Evolutionary conservation across 2,329 filamentous ascomycete species (phyloP).

Genomic region (Pseudogymnoascus destructans): DNA sequence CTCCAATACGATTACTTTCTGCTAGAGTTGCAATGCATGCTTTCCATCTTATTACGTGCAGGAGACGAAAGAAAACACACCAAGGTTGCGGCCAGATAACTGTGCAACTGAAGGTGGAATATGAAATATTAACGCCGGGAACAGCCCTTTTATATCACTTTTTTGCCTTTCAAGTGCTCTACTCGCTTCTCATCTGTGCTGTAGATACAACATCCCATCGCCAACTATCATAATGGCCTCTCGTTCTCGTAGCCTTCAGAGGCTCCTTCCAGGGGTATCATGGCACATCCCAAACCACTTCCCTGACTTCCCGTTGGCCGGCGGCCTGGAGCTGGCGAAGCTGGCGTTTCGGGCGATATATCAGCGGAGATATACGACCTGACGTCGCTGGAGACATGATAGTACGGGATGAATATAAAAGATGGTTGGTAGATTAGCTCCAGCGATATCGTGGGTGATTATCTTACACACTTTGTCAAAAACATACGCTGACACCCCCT

Average conservation of each 20-base stretch:
- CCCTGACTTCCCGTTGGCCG: conserved; percentile 8
- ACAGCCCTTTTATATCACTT: neutral
- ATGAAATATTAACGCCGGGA: neutral
- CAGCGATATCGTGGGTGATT: neutral
- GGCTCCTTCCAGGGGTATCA: conserved; percentile 14
- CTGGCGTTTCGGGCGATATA: conserved; percentile 13
- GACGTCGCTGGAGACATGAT: conserved; percentile 12
- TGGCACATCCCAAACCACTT: conserved; percentile 10
- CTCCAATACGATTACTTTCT: neutral
- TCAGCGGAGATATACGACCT: conserved; percentile 8
- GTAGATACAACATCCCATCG: neutral
- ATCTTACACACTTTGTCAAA: conserved; percentile 2
- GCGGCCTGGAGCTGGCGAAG: conserved; percentile 11
- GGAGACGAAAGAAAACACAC: neutral
- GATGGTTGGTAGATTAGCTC: conserved; percentile 12
- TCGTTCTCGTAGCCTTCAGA: conserved; percentile 10
- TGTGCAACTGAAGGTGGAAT: neutral
- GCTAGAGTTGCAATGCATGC: neutral
- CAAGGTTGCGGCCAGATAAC: neutral
- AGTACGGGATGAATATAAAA: conserved; percentile 12
- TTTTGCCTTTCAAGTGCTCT: neutral
- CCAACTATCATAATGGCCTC: neutral
- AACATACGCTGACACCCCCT: neutral
- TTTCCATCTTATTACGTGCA: neutral
- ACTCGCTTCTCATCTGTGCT: neutral